A percentile compares a stretch with the other conserved stretches of the same genome.
Evolutionary conservation across 2,329 filamentous ascomycete species (phyloP).

Genomic region (Paraphaeosphaeria minitans): DNA sequence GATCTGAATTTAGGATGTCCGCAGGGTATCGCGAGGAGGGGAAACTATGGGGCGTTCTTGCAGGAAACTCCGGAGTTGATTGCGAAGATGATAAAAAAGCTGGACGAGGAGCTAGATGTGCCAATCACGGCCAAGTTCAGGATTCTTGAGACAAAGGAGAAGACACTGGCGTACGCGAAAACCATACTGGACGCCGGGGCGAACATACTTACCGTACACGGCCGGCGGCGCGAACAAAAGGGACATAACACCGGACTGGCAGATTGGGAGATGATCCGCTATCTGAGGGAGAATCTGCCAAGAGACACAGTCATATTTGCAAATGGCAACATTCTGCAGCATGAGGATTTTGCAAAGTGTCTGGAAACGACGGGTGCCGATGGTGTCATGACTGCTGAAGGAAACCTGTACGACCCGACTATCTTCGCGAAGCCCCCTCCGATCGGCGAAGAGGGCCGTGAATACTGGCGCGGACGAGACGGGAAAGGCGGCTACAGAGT

Average conservation of each 20-base stretch:
- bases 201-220: constrained; percentile 92
- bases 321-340: constrained; percentile 89
- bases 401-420: constrained; percentile 87
- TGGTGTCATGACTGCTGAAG: constrained; percentile 94
- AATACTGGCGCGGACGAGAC: constrained; percentile 84
- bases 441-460: constrained; percentile 66
- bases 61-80: constrained; percentile 91
- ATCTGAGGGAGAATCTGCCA: constrained; percentile 81
- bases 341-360: constrained; percentile 77
- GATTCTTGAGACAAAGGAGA: constrained; percentile 83
- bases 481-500: constrained; percentile 85
- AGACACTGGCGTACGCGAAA: constrained; percentile 85
- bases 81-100: constrained; percentile 77
- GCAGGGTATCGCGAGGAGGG: constrained; percentile 89
- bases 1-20: constrained; percentile 96
- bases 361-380: constrained; percentile 85
- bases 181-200: constrained; percentile 87
- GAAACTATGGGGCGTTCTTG: constrained; percentile 90
- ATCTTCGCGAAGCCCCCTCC: constrained; percentile 77
- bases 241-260: constrained; percentile 92
- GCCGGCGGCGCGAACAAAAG: constrained; percentile 87
- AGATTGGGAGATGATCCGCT: constrained; percentile 86
- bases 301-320: constrained; percentile 92
- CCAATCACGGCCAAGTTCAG: constrained; percentile 96
- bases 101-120: constrained; percentile 77